Base-by-base conservation (phyloP, 2,329 filamentous ascomycete genomes). In the Davidsoniella neocaledoniae region DNA sequence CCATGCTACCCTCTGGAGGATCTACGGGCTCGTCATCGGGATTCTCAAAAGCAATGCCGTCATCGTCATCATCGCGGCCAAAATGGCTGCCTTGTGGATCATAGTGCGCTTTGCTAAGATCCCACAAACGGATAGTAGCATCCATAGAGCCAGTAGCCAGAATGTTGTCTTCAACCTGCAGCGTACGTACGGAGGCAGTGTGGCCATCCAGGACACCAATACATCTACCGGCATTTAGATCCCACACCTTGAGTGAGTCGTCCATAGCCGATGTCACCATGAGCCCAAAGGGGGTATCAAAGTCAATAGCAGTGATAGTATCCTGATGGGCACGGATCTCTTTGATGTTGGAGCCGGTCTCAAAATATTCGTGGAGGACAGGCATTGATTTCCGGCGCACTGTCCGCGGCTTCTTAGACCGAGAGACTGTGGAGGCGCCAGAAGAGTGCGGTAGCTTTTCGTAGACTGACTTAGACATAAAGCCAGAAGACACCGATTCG, bases 381-480 rank as follows among this genome's bases (percentile, higher is more conserved):
- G 90, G 87, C 83, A 94, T 94, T 0, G 88, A 93, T 64, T 84
- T 86, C 54, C 82, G 76, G 50, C 81, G 73, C 54, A 74, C 73
- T 38, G 73, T 76, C 62, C 77, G 73, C 42, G 65, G 64, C 56
- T 71, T 72, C 57, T 70, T 72, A 14, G 65, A 56, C 59, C 70
- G 73, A 6, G 71, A 62, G 1, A 74, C 68, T 2, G 73, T 70
- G 57, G 65, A 71, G 19, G 63, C 62, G 25, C 66, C 61, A 8
- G 74, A 68, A 8, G 67, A 66, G 33, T 49, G 51, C 1, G 88
- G 86, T 7, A 98, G 68, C 65, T 95, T 95, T 57, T 93, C 84
- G 63, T 96, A 98, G 57, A 98, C 86, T 10, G 88, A 95, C 63
- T 95, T 86, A 2, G 91, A 95, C 91, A 96, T 96, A 68, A 96